phyloP scores from a whole-genome alignment of 1,284 basidiomycete species.

The Ceratobasidium sp. region DNA sequence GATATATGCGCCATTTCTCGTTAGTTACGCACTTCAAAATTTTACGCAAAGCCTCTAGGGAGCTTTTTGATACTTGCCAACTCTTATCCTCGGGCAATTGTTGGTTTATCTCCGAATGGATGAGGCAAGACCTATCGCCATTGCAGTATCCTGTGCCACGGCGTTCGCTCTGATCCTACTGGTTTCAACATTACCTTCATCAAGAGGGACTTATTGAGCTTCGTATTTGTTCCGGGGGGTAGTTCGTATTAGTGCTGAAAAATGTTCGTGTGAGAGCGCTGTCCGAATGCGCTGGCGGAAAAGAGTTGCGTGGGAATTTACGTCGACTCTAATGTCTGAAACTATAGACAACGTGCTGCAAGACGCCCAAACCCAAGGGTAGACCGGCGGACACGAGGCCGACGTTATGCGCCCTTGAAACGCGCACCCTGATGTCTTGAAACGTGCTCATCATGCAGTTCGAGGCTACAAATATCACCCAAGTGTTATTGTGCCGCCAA shows the following conservation, averaged over 20 bases:
- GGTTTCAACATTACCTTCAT: neutral
- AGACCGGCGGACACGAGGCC: too few relatives aligned
- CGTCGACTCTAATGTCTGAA: neutral
- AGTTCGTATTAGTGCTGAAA: too few relatives aligned
- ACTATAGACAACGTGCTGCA: neutral
- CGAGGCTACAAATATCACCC: neutral
- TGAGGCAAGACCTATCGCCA: conserved; percentile 2
- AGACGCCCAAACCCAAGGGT: neutral
- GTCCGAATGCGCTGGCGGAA: too few relatives aligned
- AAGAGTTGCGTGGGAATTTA: neutral
- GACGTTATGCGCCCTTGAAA: too few relatives aligned
- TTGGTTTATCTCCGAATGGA: neutral
- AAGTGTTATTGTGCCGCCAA: neutral
- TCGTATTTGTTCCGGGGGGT: too few relatives aligned
- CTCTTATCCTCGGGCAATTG: neutral
- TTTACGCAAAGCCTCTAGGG: neutral
- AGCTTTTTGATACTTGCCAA: neutral
- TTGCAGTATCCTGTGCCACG: conserved; percentile 7
- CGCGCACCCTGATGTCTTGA: too few relatives aligned
- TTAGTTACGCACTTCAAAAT: neutral
- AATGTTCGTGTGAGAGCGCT: too few relatives aligned
- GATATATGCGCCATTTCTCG: neutral
- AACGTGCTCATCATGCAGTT: neutral
- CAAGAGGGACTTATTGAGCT: too few relatives aligned
- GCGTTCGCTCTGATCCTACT: neutral